Evolutionary conservation across 176 grass and related monocot species (phyloP).

Genomic region (Oryza longistaminata): DNA sequence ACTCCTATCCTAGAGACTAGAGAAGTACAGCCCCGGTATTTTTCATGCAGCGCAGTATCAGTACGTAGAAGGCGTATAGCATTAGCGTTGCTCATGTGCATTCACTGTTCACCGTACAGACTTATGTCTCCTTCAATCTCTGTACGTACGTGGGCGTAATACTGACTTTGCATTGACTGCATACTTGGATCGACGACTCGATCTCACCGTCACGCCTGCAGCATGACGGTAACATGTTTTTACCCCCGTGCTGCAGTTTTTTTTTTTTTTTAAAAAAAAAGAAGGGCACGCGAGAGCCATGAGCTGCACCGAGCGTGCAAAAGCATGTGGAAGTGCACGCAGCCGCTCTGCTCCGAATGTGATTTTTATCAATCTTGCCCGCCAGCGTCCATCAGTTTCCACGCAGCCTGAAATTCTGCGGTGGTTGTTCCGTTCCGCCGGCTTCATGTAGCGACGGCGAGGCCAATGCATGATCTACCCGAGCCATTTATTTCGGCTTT

Average conservation of each 20-base stretch:
- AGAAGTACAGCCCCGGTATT: background rate
- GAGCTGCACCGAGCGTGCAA: no score
- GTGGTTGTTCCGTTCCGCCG: background rate
- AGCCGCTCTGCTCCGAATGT: background rate
- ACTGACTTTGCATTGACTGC: background rate
- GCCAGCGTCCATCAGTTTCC: background rate
- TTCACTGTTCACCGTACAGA: background rate
- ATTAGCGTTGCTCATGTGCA: background rate
- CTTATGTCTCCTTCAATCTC: background rate
- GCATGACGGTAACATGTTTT: no score
- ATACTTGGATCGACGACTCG: background rate
- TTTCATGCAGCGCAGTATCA: no score
- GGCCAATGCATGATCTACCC: no score
- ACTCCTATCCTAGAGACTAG: background rate
- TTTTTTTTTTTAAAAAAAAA: no score
- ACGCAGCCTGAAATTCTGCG: background rate
- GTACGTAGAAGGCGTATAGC: no score
- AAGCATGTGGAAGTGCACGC: no score
- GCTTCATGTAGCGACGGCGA: background rate
- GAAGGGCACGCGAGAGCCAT: no score
- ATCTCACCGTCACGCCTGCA: background rate
- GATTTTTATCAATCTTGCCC: no score
- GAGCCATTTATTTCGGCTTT: background rate
- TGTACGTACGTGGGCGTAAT: background rate
- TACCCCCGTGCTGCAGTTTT: no score